Conservation (phyloP, 2,329 filamentous ascomycete species). For the Venturia pyrina region DNA sequence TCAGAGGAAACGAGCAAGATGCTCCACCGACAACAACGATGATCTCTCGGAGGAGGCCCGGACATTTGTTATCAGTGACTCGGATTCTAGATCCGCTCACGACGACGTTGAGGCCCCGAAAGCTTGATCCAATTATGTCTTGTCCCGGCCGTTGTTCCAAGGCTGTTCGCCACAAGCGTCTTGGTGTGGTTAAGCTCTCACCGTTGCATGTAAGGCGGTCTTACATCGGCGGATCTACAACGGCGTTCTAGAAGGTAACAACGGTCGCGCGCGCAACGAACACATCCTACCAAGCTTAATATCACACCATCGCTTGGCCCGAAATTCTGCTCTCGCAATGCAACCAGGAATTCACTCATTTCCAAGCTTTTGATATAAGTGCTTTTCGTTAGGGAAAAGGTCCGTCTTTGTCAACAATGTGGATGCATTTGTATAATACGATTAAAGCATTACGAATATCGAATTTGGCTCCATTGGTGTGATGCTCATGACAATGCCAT, state of each 20-base stretch:
- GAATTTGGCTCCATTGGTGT: neutral
- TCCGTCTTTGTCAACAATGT: too few relatives aligned
- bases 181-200: neutral
- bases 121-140: neutral
- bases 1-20: too few relatives aligned
- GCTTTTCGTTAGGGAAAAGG: too few relatives aligned
- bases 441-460: too few relatives aligned
- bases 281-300: neutral
- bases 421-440: too few relatives aligned
- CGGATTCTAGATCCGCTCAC: neutral
- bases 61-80: too few relatives aligned
- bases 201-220: neutral
- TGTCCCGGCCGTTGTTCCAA: neutral
- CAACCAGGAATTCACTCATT: neutral
- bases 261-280: neutral
- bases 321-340: neutral
- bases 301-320: neutral
- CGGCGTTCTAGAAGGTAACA: neutral
- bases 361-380: too few relatives aligned
- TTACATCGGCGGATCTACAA: too few relatives aligned
- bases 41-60: too few relatives aligned
- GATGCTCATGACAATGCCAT: neutral
- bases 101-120: neutral
- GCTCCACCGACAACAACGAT: too few relatives aligned
- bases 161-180: neutral